Percentiles rank a stretch among this genome's conserved stretches.
Evolutionary conservation across 371 early-diverging fungal species (phyloP).

Genomic region (Rhizopus arrhizus): DNA sequence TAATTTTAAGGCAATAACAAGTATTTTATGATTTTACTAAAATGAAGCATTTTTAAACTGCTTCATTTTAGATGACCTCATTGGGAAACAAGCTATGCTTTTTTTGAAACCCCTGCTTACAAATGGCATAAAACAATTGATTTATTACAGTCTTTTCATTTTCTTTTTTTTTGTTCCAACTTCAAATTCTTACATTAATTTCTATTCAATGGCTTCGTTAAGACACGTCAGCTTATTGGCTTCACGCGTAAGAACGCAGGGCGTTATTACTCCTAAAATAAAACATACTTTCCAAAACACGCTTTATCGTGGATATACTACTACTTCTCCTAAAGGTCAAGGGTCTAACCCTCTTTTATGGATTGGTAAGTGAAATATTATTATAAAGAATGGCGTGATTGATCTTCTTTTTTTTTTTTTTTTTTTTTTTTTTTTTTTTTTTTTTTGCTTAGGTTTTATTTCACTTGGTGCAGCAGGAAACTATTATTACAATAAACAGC

Average conservation of each 20-base stretch:
- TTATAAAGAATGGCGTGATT: background rate
- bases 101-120: slow-evolving; percentile 3
- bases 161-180: background rate
- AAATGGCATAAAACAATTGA: background rate
- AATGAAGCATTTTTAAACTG: background rate
- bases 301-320: slow-evolving; percentile 7
- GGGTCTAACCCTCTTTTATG: slow-evolving; percentile 18
- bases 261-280: background rate
- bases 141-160: background rate
- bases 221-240: slow-evolving; percentile 13
- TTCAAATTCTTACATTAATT: slow-evolving; percentile 15
- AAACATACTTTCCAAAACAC: background rate
- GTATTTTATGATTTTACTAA: no score
- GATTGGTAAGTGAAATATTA: slow-evolving; percentile 19
- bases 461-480: slow-evolving; percentile 26
- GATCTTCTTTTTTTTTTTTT: no score
- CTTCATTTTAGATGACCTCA: background rate
- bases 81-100: background rate
- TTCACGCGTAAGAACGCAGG: slow-evolving; percentile 6
- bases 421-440: background rate
- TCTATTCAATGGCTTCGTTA: slow-evolving; percentile 10
- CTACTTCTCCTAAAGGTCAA: background rate
- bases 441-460: slow-evolving; percentile 17
- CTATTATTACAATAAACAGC: slow-evolving; percentile 22
- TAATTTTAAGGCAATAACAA: no score